A percentile compares a stretch with the other conserved stretches of the same genome.
These are phyloP conservation scores for Cercophora sp. DNA, from an alignment of 495 filamentous ascomycete genomes.

Conservation along the genomic window DNA sequence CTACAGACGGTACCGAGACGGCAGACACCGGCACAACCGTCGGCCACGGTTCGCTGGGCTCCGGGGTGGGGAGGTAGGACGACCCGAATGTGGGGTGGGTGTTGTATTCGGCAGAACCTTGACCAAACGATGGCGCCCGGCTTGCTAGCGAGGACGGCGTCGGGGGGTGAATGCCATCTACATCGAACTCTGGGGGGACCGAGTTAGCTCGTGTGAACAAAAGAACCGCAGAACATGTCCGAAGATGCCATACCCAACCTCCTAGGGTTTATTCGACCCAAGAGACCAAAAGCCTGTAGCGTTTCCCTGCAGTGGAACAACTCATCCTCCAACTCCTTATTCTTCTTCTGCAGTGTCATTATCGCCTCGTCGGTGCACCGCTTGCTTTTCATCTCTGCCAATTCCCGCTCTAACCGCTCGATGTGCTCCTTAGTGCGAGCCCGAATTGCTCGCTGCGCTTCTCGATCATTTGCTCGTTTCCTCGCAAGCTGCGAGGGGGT, in stretches of 20 bases:
- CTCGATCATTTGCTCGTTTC: conserved; percentile 85
- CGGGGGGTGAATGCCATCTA: conserved; percentile 8
- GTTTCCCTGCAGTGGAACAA: too few species aligned
- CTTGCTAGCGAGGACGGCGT: conserved; percentile 13
- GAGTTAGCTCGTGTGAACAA: too few species aligned
- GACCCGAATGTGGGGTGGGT: conserved; percentile 16
- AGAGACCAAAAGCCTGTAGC: too few species aligned
- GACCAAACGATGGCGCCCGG: conserved; percentile 14
- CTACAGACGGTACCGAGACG: conserved; percentile 31
- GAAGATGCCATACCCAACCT: too few species aligned
- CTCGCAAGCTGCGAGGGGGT: conserved; percentile 68
- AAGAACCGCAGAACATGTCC: too few species aligned
- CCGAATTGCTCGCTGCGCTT: conserved; percentile 82
- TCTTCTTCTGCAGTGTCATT: conserved; percentile 6
- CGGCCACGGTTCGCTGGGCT: conserved; percentile 35
- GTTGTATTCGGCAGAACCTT: conserved; percentile 17
- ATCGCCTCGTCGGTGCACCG: conserved; percentile 34
- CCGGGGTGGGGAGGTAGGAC: conserved; percentile 31
- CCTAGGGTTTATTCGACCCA: too few species aligned
- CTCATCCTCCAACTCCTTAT: not conserved
- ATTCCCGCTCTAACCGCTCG: conserved; percentile 65
- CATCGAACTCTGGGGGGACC: conserved; percentile 21
- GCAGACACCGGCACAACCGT: conserved; percentile 22
- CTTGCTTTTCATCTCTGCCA: conserved; percentile 52
- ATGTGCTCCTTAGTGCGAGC: conserved; percentile 80